These are phyloP conservation scores for Peronospora destructor DNA, from an alignment of 352 stramenopile species.

Conservation along the genomic window DNA sequence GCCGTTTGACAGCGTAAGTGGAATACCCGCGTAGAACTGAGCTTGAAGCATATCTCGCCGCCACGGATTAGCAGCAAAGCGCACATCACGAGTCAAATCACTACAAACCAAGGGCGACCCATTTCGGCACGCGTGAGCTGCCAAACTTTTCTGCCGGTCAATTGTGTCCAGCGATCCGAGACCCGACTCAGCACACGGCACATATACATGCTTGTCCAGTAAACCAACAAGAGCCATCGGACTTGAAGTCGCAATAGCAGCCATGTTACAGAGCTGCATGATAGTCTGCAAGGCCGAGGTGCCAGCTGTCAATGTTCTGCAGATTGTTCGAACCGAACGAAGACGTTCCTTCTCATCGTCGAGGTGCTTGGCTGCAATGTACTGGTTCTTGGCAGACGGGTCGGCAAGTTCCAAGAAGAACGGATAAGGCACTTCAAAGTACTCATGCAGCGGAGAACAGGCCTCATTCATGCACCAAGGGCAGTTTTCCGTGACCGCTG, in stretches of 20 bases:
- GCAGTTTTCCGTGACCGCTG: slow-evolving; percentile 31
- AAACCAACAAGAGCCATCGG: slow-evolving; percentile 60
- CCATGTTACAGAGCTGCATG: slow-evolving; percentile 76
- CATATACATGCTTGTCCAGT: slow-evolving; percentile 65
- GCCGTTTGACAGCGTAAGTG: slow-evolving; percentile 71
- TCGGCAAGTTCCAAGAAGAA: slow-evolving; percentile 55
- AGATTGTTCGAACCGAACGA: slow-evolving; percentile 46
- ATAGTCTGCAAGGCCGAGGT: slow-evolving; percentile 39
- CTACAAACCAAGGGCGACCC: slow-evolving; percentile 70
- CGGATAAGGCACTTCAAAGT: slow-evolving; percentile 66
- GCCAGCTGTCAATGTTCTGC: slow-evolving; percentile 36
- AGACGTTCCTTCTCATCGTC: slow-evolving; percentile 68
- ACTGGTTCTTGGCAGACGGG: slow-evolving; percentile 41
- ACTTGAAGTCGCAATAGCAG: slow-evolving; percentile 67
- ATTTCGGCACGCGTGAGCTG: slow-evolving; percentile 65
- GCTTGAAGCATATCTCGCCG: slow-evolving; percentile 44
- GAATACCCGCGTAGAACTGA: slow-evolving; percentile 81
- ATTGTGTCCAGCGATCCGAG: slow-evolving; percentile 34
- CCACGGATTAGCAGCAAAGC: slow-evolving; percentile 69
- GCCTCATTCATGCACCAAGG: slow-evolving; percentile 63
- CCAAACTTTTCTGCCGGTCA: slow-evolving; percentile 53
- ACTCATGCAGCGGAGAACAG: slow-evolving; percentile 53
- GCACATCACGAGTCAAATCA: slow-evolving; percentile 62
- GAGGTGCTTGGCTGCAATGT: slow-evolving; percentile 55
- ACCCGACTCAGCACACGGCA: slow-evolving; percentile 51